Percentiles rank a stretch among this genome's conserved stretches.
Conservation (phyloP, 2,329 filamentous ascomycete genomes). For the Paracoccidioides brasiliensis region DNA sequence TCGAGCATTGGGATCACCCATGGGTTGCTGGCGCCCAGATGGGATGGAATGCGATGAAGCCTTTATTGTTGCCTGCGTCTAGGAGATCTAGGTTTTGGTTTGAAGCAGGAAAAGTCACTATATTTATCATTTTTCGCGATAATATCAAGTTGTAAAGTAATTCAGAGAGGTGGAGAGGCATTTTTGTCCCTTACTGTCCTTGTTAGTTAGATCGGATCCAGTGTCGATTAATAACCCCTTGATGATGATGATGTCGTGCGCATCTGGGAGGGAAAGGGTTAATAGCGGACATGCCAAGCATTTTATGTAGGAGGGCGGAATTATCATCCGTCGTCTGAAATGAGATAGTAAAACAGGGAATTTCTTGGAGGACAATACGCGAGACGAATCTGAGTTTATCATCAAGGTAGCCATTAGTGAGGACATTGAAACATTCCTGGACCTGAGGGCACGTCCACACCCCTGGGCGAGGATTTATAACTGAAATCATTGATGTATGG, state of each 20-base stretch:
- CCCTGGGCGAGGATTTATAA: background rate
- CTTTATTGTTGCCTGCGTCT: background rate
- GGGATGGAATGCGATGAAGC: background rate
- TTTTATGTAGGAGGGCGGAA: no score
- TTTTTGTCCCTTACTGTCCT: background rate
- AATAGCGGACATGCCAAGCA: no score
- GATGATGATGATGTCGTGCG: background rate
- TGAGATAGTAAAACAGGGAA: no score
- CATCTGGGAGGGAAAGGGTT: no score
- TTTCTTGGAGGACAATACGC: background rate
- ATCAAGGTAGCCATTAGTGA: background rate
- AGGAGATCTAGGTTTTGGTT: background rate
- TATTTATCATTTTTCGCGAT: background rate
- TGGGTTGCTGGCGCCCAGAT: background rate
- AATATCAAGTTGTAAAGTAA: background rate
- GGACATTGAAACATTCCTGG: background rate
- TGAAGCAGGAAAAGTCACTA: background rate
- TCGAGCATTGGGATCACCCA: background rate
- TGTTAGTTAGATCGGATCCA: background rate
- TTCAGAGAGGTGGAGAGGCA: background rate
- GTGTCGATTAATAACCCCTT: background rate
- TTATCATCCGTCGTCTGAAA: no score
- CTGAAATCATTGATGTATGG: background rate
- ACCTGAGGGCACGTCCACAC: background rate
- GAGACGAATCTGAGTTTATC: background rate